These are phyloP conservation scores for Termitomyces titanicus DNA, from an alignment of 768 basidiomycete species.

Conservation along the genomic window DNA sequence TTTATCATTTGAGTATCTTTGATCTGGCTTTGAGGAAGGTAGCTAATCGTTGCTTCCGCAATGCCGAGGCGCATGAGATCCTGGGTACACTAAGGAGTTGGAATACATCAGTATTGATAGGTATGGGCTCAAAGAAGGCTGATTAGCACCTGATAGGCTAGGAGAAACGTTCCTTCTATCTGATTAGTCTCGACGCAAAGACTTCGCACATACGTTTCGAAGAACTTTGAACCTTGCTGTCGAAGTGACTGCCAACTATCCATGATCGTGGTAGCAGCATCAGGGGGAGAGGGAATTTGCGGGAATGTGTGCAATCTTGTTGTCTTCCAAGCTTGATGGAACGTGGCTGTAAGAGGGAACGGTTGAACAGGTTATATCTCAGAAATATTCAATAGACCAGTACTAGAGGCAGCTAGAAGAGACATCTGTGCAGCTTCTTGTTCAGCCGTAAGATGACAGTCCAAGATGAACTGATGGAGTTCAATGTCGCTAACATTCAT, in stretches of 20 bases:
- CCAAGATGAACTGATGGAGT: not conserved
- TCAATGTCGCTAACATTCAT: not conserved
- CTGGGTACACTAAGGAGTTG: conserved; percentile 16
- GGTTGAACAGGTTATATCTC: not conserved
- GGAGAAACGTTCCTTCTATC: conserved; percentile 21
- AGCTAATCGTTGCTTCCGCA: conserved; percentile 14
- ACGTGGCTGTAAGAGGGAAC: not conserved
- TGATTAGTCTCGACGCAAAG: conserved; percentile 28
- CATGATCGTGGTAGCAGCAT: conserved; percentile 9
- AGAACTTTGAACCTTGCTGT: conserved; percentile 11
- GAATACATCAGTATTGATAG: not conserved
- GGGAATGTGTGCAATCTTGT: not conserved
- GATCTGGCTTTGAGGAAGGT: conserved; percentile 16
- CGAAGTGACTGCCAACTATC: conserved; percentile 17
- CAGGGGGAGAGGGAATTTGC: not conserved
- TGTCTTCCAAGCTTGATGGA: not conserved
- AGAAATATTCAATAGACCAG: not conserved
- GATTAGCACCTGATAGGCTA: conserved; percentile 18
- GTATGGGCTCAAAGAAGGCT: not conserved
- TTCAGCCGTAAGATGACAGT: not conserved
- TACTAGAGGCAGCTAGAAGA: not conserved
- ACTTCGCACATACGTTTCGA: conserved; percentile 16
- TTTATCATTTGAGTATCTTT: conserved; percentile 18
- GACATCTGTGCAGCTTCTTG: not conserved
- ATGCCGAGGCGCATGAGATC: conserved; percentile 21